Evolutionary conservation across 495 filamentous ascomycete species (phyloP).

Genomic region (Trichoderma virens): DNA sequence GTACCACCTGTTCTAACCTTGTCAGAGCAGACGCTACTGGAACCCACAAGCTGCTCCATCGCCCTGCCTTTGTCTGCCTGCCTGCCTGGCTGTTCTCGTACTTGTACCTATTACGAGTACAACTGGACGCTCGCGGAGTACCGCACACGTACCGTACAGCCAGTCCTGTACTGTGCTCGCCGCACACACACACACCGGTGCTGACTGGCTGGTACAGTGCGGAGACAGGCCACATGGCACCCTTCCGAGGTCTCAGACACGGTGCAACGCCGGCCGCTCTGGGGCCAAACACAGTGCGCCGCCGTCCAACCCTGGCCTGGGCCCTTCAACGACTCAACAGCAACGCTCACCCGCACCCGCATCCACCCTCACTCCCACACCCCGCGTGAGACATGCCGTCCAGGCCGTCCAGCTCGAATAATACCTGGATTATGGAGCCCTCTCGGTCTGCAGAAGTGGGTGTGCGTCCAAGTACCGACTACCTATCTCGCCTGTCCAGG

Average conservation of each 20-base stretch:
- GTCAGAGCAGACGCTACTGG: too few relatives aligned
- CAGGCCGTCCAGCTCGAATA: slow-evolving; percentile 7
- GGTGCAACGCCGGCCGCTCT: neutral
- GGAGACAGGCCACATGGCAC: neutral
- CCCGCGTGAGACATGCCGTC: slow-evolving; percentile 8
- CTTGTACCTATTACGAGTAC: too few relatives aligned
- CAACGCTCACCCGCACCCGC: neutral
- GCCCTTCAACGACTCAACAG: neutral
- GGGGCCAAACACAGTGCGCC: slow-evolving; percentile 5
- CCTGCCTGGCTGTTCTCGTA: too few relatives aligned
- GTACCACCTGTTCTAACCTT: too few relatives aligned
- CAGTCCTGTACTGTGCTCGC: too few relatives aligned
- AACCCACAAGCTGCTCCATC: neutral
- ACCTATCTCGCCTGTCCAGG: neutral
- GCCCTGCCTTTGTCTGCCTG: too few relatives aligned
- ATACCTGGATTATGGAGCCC: slow-evolving; percentile 7
- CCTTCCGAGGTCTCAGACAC: neutral
- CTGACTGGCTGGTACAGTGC: too few relatives aligned
- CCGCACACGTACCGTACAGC: too few relatives aligned
- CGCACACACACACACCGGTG: too few relatives aligned
- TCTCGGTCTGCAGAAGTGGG: slow-evolving; percentile 7
- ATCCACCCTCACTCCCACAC: slow-evolving; percentile 7
- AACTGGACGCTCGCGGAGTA: too few relatives aligned
- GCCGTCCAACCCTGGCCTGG: neutral
- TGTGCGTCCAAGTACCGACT: neutral